Evolutionary conservation across 257 asterid species (phyloP).

Genomic region (Agastache rugosa): DNA sequence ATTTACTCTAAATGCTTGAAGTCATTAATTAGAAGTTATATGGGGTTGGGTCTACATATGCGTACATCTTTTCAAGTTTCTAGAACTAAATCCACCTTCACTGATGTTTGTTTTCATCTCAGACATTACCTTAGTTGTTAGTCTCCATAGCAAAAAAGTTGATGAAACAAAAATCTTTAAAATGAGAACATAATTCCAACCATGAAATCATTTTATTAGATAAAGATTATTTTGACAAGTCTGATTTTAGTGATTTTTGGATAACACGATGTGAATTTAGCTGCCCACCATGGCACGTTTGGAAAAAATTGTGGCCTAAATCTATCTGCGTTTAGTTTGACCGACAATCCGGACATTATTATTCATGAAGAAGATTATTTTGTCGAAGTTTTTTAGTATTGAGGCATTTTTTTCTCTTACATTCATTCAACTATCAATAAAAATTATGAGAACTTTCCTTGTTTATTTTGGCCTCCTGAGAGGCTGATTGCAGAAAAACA

Average conservation of each 20-base stretch:
- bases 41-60: neutral
- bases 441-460: neutral
- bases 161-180: neutral
- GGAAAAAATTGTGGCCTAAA: too few species aligned
- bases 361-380: neutral
- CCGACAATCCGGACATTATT: neutral
- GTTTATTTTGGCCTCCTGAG: neutral
- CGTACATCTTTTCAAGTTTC: conserved; percentile 3
- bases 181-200: neutral
- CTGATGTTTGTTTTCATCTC: neutral
- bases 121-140: conserved; percentile 4
- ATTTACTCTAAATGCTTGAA: conserved; percentile 1
- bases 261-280: neutral
- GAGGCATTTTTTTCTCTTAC: neutral
- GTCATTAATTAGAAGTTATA: neutral
- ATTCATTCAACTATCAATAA: neutral
- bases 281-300: neutral
- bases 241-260: neutral
- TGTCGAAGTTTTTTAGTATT: neutral
- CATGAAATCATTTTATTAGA: neutral
- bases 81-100: neutral
- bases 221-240: neutral
- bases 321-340: neutral
- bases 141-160: neutral
- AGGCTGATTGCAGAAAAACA: conserved; percentile 6